These are phyloP conservation scores for Gossypium arboreum DNA, from an alignment of 345 rosid genomes.

Conservation along the genomic window DNA sequence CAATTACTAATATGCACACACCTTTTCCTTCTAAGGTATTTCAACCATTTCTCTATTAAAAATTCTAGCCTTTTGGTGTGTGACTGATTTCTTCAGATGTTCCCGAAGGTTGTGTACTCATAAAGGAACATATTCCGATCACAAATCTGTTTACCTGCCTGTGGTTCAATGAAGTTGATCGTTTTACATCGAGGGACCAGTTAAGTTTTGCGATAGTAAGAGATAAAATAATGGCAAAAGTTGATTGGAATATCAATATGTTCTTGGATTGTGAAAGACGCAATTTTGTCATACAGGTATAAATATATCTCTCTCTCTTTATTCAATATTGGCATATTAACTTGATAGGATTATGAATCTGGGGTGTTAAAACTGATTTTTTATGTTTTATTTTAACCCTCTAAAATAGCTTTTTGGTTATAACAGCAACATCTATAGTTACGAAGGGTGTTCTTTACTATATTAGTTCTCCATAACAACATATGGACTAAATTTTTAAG, in stretches of 20 bases:
- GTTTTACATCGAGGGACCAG: constrained; percentile 89
- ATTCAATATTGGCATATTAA: constrained; percentile 4
- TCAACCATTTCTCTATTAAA: constrained; percentile 9
- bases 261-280: constrained; percentile 93
- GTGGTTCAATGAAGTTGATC: constrained; percentile 94
- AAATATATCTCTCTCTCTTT: neutral
- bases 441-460: too few species aligned
- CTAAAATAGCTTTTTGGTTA: too few species aligned
- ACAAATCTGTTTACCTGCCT: constrained; percentile 76
- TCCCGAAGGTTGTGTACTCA: constrained; percentile 89
- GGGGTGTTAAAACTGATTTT: neutral
- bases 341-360: neutral
- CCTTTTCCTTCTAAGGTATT: neutral
- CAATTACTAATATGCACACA: neutral
- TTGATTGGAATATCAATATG: constrained; percentile 69
- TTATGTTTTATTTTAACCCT: too few species aligned
- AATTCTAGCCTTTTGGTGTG: neutral
- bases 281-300: constrained; percentile 86
- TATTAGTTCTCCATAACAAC: too few species aligned
- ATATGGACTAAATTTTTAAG: too few species aligned
- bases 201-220: constrained; percentile 77
- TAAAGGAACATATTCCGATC: constrained; percentile 75
- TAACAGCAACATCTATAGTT: too few species aligned
- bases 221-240: constrained; percentile 69
- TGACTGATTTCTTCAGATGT: constrained; percentile 54